phyloP scores from a whole-genome alignment of 2,329 filamentous ascomycete species.

The Cladophialophora bantiana region DNA sequence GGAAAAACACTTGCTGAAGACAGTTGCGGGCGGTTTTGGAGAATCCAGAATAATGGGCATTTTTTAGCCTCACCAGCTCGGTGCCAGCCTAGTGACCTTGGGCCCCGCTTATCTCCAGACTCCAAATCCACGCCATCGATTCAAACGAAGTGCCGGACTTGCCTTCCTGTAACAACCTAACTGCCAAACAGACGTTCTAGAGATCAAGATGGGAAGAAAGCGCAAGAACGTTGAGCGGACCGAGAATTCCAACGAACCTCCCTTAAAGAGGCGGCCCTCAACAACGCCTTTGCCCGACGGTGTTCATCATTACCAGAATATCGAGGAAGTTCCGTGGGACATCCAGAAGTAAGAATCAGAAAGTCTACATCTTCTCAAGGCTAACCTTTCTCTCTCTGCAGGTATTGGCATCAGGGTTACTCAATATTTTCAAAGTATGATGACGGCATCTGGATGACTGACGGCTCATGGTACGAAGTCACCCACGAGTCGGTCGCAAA shows the following conservation, averaged over 20 bases:
- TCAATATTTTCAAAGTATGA: constrained; percentile 88
- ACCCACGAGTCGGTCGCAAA: constrained; percentile 90
- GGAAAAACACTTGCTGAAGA: background rate
- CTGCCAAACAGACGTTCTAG: constrained; percentile 4
- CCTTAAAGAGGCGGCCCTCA: constrained; percentile 21
- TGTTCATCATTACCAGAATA: constrained; percentile 76
- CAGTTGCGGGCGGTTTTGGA: constrained; percentile 2
- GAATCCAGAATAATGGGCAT: background rate
- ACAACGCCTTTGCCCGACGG: constrained; percentile 60
- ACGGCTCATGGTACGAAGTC: constrained; percentile 95
- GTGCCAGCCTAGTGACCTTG: too few species aligned
- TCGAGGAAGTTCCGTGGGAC: constrained; percentile 77
- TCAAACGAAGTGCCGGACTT: background rate
- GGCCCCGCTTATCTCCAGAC: background rate
- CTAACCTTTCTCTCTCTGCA: constrained; percentile 46
- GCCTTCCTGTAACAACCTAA: background rate
- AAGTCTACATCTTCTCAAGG: background rate
- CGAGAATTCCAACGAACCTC: constrained; percentile 9
- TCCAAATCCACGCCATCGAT: background rate
- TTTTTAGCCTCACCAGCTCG: too few species aligned
- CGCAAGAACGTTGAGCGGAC: constrained; percentile 23
- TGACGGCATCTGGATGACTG: constrained; percentile 86
- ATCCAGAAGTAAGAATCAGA: constrained; percentile 75
- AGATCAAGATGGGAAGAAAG: constrained; percentile 26
- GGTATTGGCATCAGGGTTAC: constrained; percentile 90